Percentiles rank a stretch among this genome's conserved stretches.
phyloP scores from a whole-genome alignment of 2,329 filamentous ascomycete genomes.

The Coniochaeta ligniaria region DNA sequence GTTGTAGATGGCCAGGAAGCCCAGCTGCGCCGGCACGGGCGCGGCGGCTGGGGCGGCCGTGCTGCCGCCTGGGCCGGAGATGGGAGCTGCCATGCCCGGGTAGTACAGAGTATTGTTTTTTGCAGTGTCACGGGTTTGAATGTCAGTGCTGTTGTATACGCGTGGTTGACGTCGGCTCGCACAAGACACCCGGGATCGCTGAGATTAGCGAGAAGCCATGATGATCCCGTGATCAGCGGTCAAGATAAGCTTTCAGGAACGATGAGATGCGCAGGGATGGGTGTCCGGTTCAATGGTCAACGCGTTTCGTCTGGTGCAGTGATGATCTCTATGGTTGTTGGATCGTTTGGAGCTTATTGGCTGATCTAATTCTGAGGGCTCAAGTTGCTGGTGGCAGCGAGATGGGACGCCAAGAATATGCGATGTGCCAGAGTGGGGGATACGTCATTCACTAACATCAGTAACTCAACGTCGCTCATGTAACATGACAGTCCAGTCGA shows the following conservation, averaged over 20 bases:
- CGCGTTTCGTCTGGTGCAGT: background rate
- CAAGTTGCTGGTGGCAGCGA: background rate
- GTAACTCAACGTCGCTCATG: background rate
- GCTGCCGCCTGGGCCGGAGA: background rate
- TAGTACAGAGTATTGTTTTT: too few relatives aligned
- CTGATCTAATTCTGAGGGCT: background rate
- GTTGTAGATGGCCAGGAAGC: conserved; percentile 93
- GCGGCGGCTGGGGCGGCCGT: conserved; percentile 3
- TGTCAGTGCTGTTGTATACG: too few relatives aligned
- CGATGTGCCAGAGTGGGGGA: background rate
- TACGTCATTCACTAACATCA: background rate
- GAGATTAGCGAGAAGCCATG: background rate
- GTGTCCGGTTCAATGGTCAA: background rate
- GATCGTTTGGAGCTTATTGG: background rate
- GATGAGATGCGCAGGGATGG: background rate
- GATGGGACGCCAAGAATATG: background rate
- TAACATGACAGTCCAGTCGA: too few relatives aligned
- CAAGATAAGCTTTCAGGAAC: background rate
- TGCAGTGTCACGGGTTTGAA: too few relatives aligned
- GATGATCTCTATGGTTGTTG: background rate
- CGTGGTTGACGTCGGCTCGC: background rate
- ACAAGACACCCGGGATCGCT: background rate
- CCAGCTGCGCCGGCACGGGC: conserved; percentile 72
- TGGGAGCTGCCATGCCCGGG: background rate
- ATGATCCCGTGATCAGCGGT: background rate